Conservation (phyloP, 2,329 filamentous ascomycete genomes). For the Diplodia mutila region DNA sequence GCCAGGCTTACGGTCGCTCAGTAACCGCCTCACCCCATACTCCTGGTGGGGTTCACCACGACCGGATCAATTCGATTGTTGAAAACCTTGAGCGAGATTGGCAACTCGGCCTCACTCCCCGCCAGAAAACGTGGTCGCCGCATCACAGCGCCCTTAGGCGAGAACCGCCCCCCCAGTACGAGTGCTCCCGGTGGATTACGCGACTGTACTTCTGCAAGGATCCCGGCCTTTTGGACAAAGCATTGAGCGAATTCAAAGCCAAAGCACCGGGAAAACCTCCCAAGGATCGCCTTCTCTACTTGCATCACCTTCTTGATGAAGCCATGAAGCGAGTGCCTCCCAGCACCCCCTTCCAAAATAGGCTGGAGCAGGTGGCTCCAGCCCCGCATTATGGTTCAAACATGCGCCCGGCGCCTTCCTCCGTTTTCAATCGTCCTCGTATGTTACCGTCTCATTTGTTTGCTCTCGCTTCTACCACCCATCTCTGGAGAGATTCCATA, state of each 20-base stretch:
- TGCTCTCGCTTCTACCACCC: not conserved
- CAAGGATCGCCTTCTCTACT: slow-evolving; percentile 24
- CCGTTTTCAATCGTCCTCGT: slow-evolving; percentile 1
- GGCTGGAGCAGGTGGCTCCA: not conserved
- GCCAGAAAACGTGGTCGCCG: slow-evolving; percentile 33
- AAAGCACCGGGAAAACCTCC: slow-evolving; percentile 23
- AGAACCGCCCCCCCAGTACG: slow-evolving; percentile 27
- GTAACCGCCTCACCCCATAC: not conserved
- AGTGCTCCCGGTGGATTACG: slow-evolving; percentile 29
- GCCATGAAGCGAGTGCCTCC: not conserved
- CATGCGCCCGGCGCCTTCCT: not conserved
- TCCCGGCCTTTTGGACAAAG: slow-evolving; percentile 28
- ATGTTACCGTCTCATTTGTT: not conserved
- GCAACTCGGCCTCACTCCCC: slow-evolving; percentile 13
- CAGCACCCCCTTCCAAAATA: not conserved
- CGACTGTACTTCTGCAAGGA: slow-evolving; percentile 31
- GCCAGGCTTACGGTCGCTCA: not conserved
- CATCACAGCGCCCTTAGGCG: not conserved
- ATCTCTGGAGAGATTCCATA: too few species aligned
- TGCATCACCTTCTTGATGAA: slow-evolving; percentile 30
- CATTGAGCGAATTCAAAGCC: slow-evolving; percentile 30
- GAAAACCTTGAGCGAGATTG: not conserved
- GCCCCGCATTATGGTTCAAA: not conserved
- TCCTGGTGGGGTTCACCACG: not conserved
- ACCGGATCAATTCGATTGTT: slow-evolving; percentile 14